Conservation (phyloP, 345 rosid genomes). For the Lumnitzera racemosa region DNA sequence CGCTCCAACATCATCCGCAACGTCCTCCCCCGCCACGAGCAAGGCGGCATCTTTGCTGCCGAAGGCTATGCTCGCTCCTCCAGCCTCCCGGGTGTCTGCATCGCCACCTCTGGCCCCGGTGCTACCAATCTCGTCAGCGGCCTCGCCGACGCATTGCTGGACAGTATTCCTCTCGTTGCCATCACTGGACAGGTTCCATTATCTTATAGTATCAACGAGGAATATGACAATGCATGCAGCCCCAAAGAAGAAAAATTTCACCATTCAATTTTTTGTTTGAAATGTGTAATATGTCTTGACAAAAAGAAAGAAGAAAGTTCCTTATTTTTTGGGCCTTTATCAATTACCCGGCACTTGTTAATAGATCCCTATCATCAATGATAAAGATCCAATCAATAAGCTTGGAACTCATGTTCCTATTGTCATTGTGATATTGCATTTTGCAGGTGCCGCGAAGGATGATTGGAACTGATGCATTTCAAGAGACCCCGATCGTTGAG, state of each 20-base stretch:
- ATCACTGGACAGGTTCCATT: constrained; percentile 76
- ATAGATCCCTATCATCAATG: too few species aligned
- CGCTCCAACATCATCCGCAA: constrained; percentile 71
- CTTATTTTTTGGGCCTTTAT: too few species aligned
- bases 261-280: too few species aligned
- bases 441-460: constrained; percentile 74
- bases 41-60: constrained; percentile 92
- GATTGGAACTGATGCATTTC: constrained; percentile 95
- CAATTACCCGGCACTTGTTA: too few species aligned
- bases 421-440: not conserved
- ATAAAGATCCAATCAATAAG: too few species aligned
- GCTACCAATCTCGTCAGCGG: constrained; percentile 90
- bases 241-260: too few species aligned
- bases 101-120: constrained; percentile 95
- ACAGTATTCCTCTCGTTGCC: constrained; percentile 83
- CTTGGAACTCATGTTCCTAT: not conserved
- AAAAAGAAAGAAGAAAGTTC: too few species aligned
- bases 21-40: constrained; percentile 94
- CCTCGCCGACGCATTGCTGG: constrained; percentile 82
- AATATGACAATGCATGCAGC: too few species aligned
- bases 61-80: constrained; percentile 92
- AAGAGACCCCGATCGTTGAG: constrained; percentile 91
- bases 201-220: too few species aligned
- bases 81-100: constrained; percentile 80
- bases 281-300: too few species aligned